Evolutionary conservation across 352 stramenopile genomes (phyloP).

Genomic region (Pythium coloratum): DNA sequence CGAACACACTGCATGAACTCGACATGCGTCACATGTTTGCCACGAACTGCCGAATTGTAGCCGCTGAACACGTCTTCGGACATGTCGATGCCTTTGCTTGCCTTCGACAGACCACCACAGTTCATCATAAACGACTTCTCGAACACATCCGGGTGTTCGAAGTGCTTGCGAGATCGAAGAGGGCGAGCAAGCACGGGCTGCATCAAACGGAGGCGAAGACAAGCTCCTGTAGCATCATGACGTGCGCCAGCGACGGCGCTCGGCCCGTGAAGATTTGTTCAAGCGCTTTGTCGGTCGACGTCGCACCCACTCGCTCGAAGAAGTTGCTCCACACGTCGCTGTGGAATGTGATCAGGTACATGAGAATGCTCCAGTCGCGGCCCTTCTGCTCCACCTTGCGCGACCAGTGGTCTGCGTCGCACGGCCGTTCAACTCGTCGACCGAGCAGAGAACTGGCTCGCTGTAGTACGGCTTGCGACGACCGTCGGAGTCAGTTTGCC

Average conservation of each 20-base stretch:
- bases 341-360: conserved; percentile 88
- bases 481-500: conserved; percentile 46
- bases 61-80: conserved; percentile 89
- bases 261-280: conserved; percentile 89
- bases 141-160: conserved; percentile 88
- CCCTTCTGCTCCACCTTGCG: conserved; percentile 84
- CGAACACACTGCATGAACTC: conserved; percentile 91
- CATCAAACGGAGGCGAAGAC: conserved; percentile 84
- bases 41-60: conserved; percentile 80
- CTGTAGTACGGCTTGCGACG: conserved; percentile 86
- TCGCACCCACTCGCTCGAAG: conserved; percentile 75
- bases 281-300: conserved; percentile 75
- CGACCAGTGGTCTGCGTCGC: conserved; percentile 85
- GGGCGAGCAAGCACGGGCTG: conserved; percentile 79
- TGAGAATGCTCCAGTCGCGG: conserved; percentile 85
- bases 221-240: conserved; percentile 88
- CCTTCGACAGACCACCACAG: conserved; percentile 84
- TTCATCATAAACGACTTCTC: conserved; percentile 88
- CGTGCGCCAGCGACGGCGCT: conserved; percentile 79
- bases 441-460: conserved; percentile 81
- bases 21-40: conserved; percentile 73
- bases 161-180: conserved; percentile 83
- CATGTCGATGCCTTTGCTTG: conserved; percentile 87
- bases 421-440: conserved; percentile 82
- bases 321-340: conserved; percentile 89